Base-by-base conservation (phyloP, 768 basidiomycete genomes). In the Lepiota venenata region DNA sequence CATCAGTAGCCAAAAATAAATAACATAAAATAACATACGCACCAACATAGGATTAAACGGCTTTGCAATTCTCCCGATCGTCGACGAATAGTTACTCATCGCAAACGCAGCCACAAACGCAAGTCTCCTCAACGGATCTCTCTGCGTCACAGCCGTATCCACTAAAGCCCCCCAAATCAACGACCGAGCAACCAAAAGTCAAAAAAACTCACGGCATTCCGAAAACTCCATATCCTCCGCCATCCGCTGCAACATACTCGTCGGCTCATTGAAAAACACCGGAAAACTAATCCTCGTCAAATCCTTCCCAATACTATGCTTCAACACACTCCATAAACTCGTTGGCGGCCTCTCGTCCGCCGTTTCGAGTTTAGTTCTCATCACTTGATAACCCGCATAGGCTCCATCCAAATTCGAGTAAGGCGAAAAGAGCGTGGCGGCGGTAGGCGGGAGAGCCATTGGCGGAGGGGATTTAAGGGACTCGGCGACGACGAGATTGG, bases 171-270 rank as follows among this genome's bases (percentile, higher is more conserved):
- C 32, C 38, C 16, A 55, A 38, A 50, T 35, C 52, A 56, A 8
- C 10, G 9, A 21, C 32, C 39, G 55, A 38, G 45, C 54, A 37
- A 36, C n/a, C 52, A 44, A 21, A 39, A 42, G 60, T 35, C 10
- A 25, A 15, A 2, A 18, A 2, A 3, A 81, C 90, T 75, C 62
- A 91, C 89, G 71, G 63, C 93, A 96, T 60, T 93, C 92, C 1
- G 91, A 87, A 70, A 95, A 97, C 68, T 97, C 95, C 92, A 96
- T 96, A 69, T 98, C 95, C 71, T 98, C 95, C 10, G 94, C 88
- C 91, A 98, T 98, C 47, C 95, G 76, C 73, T 98, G 92, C 56
- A 98, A 67, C 95, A 98, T 98, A 64, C 91, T 94, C 46, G 94
- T 97, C 25, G 93, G 91, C 68, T 92, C 90, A 67, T 93, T 95